Percentiles rank a stretch among this genome's conserved stretches.
phyloP scores from a whole-genome alignment of 2,329 filamentous ascomycete genomes.

The Pestalotiopsis sp. region DNA sequence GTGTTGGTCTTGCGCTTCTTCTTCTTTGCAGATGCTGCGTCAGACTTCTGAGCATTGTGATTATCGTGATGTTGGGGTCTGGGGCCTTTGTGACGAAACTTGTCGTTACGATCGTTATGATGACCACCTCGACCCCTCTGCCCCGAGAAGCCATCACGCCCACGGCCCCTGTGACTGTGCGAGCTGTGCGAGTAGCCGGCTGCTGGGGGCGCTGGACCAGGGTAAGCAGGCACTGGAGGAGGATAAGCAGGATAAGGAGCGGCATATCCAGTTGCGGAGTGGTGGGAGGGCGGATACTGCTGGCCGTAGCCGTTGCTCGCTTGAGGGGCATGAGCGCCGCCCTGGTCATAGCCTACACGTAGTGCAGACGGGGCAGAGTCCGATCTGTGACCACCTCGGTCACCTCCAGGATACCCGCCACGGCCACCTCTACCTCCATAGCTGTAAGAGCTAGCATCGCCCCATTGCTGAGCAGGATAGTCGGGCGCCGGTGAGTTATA shows the following conservation, averaged over 20 bases:
- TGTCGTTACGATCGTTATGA: constrained; percentile 43
- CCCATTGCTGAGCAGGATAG: constrained; percentile 46
- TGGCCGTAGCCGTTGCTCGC: constrained; percentile 39
- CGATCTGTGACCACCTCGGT: constrained; percentile 42
- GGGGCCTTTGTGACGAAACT: constrained; percentile 38
- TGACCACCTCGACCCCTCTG: constrained; percentile 41
- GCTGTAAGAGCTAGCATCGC: constrained; percentile 31
- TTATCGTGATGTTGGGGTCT: constrained; percentile 33
- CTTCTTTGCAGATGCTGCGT: constrained; percentile 58
- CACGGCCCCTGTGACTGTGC: constrained; percentile 42
- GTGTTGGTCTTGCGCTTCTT: constrained; percentile 75
- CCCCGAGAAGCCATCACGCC: constrained; percentile 35
- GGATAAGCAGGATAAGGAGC: constrained; percentile 39
- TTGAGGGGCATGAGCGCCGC: constrained; percentile 30
- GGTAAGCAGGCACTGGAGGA: constrained; percentile 38
- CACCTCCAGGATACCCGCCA: constrained; percentile 43
- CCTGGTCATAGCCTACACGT: constrained; percentile 34
- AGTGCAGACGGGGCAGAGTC: constrained; percentile 22
- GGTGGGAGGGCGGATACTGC: constrained; percentile 44
- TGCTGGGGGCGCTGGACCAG: constrained; percentile 19
- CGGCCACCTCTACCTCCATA: constrained; percentile 40
- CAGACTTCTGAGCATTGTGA: constrained; percentile 53
- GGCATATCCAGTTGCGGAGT: constrained; percentile 36
- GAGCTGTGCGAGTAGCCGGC: constrained; percentile 30
- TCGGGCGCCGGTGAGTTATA: constrained; percentile 43